Evolutionary conservation across 441 rosid genomes (phyloP).

Genomic region (Brassica balearica): DNA sequence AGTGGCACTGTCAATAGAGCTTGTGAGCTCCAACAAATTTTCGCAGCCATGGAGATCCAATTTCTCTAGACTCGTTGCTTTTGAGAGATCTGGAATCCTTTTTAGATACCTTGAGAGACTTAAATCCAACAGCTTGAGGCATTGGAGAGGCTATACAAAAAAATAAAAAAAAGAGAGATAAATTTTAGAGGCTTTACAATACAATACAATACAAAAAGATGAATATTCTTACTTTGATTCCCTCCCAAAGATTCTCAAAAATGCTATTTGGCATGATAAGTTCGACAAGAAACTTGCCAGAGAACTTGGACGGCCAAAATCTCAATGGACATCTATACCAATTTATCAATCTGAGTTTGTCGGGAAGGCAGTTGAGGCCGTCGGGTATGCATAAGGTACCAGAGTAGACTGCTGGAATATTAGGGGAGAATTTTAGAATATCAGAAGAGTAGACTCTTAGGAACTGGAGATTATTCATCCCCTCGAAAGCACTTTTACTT

Average conservation of each 20-base stretch:
- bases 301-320: constrained; percentile 28
- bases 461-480: constrained; percentile 43
- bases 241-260: constrained; percentile 42
- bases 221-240: constrained; percentile 36
- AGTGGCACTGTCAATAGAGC: no score
- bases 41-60: background rate
- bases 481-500: constrained; percentile 23
- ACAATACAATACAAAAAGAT: background rate
- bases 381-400: background rate
- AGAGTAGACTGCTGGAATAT: no score
- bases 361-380: constrained; percentile 24
- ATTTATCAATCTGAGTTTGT: constrained; percentile 32
- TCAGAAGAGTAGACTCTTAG: background rate
- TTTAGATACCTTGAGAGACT: background rate
- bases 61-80: background rate
- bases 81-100: constrained; percentile 31
- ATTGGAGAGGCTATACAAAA: constrained; percentile 20
- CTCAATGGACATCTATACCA: constrained; percentile 38
- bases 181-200: no score
- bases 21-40: constrained; percentile 10
- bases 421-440: no score
- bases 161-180: no score
- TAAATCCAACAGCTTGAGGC: constrained; percentile 19
- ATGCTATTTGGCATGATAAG: constrained; percentile 26
- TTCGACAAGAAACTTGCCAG: constrained; percentile 21